Base-by-base conservation (phyloP, 352 stramenopile genomes). In the Pythium folliculosum region DNA sequence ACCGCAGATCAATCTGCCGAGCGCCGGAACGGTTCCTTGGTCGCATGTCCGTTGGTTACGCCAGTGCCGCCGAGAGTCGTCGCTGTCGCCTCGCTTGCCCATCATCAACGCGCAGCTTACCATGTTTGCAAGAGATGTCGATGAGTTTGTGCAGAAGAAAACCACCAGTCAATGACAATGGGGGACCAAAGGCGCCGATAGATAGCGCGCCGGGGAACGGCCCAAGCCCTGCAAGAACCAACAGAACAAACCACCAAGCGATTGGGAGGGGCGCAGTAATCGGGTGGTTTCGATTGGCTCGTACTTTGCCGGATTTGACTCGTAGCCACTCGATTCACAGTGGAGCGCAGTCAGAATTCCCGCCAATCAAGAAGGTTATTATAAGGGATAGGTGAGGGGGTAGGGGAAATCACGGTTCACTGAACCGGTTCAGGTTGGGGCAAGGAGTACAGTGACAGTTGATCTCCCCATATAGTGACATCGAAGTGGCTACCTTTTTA, bases 131-230 rank as follows among this genome's bases (percentile, higher is more conserved):
- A 84, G 75, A 89, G 77, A 87, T 85, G 82, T 90, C 80, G 82
- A 92, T 90, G 84, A 92, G 79, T 80, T 90, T 88, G 81, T 90
- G 84, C 72, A 85, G 71, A 78, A 79, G 73, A 84, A 89, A 68
- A 73, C 67, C 67, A 73, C 67, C 60, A 68, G 60, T 73, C 60
- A 65, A 73, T 69, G 60, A 63, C 67, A 87, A 75, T 81, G 76
- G 78, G 56, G 62, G 54, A 30, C 58, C 37, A 43, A 58, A 27
- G 23, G 38, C 60, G 63, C 55, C 62, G 61, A 63, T 65, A 67
- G 67, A 69, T 75, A 69, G 64, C 59, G 65, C 47, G 23, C 17
- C 27, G 25, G 37, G 53, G 49, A 35, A 32, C 57, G 32, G 14
- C 45, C 49, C 35, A 65, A 49, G 37, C 37, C 37, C 37, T 43